These are phyloP conservation scores for Rosa multiflora DNA, from an alignment of 306 rosid species.

Conservation along the genomic window DNA sequence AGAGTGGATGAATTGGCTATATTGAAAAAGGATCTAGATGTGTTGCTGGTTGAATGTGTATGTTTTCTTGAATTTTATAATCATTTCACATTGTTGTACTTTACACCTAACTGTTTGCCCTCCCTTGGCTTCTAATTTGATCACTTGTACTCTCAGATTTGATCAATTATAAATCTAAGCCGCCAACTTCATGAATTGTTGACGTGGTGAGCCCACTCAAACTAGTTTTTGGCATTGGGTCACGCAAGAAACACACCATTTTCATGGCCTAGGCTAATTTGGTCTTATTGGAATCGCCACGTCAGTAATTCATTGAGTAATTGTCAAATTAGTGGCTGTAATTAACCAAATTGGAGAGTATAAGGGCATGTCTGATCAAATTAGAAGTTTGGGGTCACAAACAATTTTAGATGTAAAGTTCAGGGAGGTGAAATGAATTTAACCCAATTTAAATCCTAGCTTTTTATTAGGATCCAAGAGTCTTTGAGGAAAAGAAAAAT, in stretches of 20 bases:
- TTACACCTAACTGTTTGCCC: neutral
- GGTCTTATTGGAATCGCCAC: neutral
- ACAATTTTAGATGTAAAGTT: neutral
- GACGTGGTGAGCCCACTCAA: neutral
- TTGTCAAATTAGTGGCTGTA: neutral
- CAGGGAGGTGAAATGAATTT: neutral
- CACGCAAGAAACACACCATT: neutral
- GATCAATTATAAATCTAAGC: neutral
- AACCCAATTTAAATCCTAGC: neutral
- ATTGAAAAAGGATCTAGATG: neutral
- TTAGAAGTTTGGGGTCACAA: neutral
- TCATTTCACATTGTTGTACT: neutral
- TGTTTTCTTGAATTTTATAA: neutral
- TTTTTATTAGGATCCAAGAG: neutral
- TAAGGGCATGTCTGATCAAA: neutral
- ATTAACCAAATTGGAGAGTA: neutral
- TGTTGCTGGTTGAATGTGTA: neutral
- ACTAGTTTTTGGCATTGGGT: neutral
- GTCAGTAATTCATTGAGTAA: neutral
- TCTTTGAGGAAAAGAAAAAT: neutral
- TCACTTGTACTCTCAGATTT: neutral
- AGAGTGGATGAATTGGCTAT: neutral
- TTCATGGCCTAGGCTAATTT: neutral
- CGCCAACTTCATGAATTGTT: neutral
- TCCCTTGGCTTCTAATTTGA: neutral